Evolutionary conservation across 495 filamentous ascomycete species (phyloP), one percentile per base, ranked within the genome.

Genomic region (Neurospora sp.): DNA sequence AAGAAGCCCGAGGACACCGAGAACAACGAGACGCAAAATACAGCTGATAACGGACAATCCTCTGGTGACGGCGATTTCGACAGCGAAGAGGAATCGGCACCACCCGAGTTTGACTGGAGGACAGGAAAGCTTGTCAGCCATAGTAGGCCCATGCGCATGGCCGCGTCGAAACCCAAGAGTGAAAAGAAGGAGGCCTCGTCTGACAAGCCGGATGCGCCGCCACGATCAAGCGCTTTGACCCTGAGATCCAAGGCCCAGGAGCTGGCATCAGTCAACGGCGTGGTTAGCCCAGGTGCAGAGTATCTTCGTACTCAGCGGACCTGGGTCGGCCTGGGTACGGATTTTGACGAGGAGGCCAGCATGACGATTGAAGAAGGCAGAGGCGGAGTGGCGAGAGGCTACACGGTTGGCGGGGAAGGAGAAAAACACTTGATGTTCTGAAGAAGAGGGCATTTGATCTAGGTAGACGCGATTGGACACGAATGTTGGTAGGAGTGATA

Each of bases 271-370:
- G 87, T 97, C 45, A 94, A 94, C 45, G 91, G 92, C 7, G 87
- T 93, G 0, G 84, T 91, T n/a, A 97, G 94, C 34, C 96, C 96
- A 5, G 96, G 92, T 1, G 96, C 96, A 5, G 92, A 97, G 81
- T 98, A 89, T 77, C 80, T 99, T 73, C 87, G 89, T 54, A 91
- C 90, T 13, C 91, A 94, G 77, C 82, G 96, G 72, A 96, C 92
- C 8, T 99, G 96, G 96, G 92, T 90, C 79, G 96, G 96, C 0
- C 81, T 99, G 37, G 96, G 96, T 0, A 96, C 90, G 73, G 96
- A 99, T 80, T 96, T 93, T 73, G 86, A 87, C 38, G 85, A 84
- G 69, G 90, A 93, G 76, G 89, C 91, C 28, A 86, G 85, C 54
- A 88, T 91, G 11, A 86, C 88, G 15, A 85, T 89, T 11, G 92